phyloP scores from a whole-genome alignment of 495 filamentous ascomycete species.

The Annulohypoxylon stygium region DNA sequence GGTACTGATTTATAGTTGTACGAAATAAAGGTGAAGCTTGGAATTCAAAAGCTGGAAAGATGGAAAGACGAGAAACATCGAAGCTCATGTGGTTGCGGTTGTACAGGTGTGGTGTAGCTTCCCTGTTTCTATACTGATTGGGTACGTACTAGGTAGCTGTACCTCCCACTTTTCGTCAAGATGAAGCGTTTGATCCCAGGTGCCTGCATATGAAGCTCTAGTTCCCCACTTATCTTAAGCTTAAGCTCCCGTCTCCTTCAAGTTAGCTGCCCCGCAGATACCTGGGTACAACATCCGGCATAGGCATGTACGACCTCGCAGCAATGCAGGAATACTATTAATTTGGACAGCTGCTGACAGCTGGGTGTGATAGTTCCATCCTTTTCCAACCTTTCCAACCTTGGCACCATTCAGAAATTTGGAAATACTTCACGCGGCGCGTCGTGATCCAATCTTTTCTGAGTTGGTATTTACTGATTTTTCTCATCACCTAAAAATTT shows the following conservation, averaged over 20 bases:
- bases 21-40: too few relatives aligned
- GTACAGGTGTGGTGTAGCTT: conserved; percentile 11
- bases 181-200: neutral
- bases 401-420: conserved; percentile 37
- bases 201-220: conserved; percentile 10
- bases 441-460: conserved; percentile 36
- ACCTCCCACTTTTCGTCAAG: neutral
- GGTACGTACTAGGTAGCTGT: neutral
- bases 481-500: conserved; percentile 28
- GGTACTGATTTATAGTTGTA: too few relatives aligned
- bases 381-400: conserved; percentile 9
- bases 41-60: too few relatives aligned
- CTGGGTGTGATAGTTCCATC: conserved; percentile 25
- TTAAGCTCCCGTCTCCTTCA: neutral
- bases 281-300: neutral
- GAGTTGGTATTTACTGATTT: conserved; percentile 33
- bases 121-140: conserved; percentile 4
- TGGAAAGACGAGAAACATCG: neutral
- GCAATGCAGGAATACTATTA: neutral
- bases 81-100: neutral
- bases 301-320: neutral
- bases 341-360: conserved; percentile 20
- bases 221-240: conserved; percentile 6
- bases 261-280: conserved; percentile 5
- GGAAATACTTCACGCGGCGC: conserved; percentile 40